Evolutionary conservation across 2,329 filamentous ascomycete genomes (phyloP), one percentile per base, ranked within the genome.

Genomic region (Aureobasidium sp.): DNA sequence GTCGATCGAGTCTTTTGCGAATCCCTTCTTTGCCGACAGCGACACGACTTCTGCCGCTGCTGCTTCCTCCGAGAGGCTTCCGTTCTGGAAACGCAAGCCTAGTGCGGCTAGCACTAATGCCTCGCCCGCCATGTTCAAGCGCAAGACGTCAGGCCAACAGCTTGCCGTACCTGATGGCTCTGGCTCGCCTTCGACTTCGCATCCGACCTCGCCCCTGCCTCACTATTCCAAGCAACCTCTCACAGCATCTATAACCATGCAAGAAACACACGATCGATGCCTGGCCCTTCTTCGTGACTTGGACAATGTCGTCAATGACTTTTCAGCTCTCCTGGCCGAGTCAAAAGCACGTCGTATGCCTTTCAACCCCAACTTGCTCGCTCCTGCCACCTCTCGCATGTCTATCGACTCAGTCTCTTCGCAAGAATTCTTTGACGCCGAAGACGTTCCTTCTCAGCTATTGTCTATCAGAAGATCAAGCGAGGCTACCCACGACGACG

Each of bases 371-470:
- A 39, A 38, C 4, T 16, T 40, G 24, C 27, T 47, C 16, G 48
- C 38, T 17, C 48, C 48, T 21, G 62, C 78, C 5, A 68, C 71
- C 11, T 77, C 79, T 10, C 74, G 81, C 32, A 75, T 79, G 63
- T 95, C 90, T 63, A 80, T 94, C 51, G 90, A 95, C 57, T 95
- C 90, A 0, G 78, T 84, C 25, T 85, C 87, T 1, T 80, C 80
- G 2, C 88, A 95, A 54, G 91, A 97, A 66, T 98, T 97, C 70
- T 98, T 96, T 62, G 93, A 98, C 66, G 93, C 93, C 1, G 83
- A 86, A 63, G 85, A 82, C 48, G 79, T 14, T 79, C 80, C 60
- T 47, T 83, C 84, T 6, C 83, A 87, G 52, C 75, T 95, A 7
- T 75, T 95, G 57, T 84, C 84, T 44, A 91, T 96, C 56, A 79